Evolutionary conservation across 2,329 filamentous ascomycete species (phyloP), one percentile per base, ranked within the genome.

Genomic region (Fusarium sp.): DNA sequence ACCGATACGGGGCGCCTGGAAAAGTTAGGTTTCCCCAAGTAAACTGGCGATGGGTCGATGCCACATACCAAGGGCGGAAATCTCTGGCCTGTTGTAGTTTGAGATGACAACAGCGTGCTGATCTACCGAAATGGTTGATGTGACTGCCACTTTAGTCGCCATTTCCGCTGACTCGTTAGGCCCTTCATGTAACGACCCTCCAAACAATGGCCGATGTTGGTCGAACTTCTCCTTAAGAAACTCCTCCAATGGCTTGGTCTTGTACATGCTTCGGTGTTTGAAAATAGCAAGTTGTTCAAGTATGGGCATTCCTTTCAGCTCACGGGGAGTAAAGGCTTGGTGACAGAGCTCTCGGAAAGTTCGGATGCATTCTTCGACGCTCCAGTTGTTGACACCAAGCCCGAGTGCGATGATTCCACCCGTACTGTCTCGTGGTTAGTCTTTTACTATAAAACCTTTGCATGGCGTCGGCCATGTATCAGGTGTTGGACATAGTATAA

Each of bases 401-500:
- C 66, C 66, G 6, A 68, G 56, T 5, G 66, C 52, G 12, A 68
- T 64, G 27, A 68, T 68, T 3, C 66, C 66, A 20, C 66, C 66
- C 20, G 20, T 20, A 20, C 20, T 20, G 20, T 20, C 20, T 20
- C 20, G 20, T 20, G 20, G 20, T 20, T 20, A 20, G 20, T 20
- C 20, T 20, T 20, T 20, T 20, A 20, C 20, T 20, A 20, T 20
- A 20, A 20, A 20, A 20, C 20, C 20, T 20, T 20, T 20, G 20
- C 20, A 20, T 20, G 20, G 20, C 20, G 20, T 20, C 20, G 20
- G 20, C 20, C 20, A 20, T 20, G 20, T 20, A 20, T 20, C 20
- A 20, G 20, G 20, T 20, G 20, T 20, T 20, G 20, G 20, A 20
- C 20, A 20, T 20, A 20, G 30, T 32, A 4, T 9, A 32, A 32